Conservation (phyloP, 2,329 filamentous ascomycete genomes). For the Allantophomopsis cytisporea region DNA sequence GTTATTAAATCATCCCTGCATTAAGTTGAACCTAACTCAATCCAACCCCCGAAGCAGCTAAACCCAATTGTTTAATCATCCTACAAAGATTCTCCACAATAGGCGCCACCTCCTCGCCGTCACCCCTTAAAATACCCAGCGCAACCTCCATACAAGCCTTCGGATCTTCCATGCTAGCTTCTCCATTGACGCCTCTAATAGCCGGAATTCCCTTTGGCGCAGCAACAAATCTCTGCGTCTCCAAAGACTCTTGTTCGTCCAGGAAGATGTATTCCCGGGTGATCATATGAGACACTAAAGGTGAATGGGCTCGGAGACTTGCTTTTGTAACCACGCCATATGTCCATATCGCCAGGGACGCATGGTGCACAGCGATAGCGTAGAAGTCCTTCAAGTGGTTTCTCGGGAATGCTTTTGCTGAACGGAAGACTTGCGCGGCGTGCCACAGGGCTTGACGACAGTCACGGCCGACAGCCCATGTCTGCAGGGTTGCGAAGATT, state of each 20-base stretch:
- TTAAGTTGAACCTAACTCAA: no score
- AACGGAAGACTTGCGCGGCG: slow-evolving; percentile 51
- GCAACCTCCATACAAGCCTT: background rate
- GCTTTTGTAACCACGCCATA: slow-evolving; percentile 35
- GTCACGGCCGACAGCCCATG: slow-evolving; percentile 41
- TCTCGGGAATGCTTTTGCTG: slow-evolving; percentile 28
- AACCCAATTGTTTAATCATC: no score
- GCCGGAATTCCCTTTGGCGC: slow-evolving; percentile 3
- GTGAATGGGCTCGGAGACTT: background rate
- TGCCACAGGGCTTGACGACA: slow-evolving; percentile 51
- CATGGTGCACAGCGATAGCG: slow-evolving; percentile 57
- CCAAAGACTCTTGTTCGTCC: slow-evolving; percentile 3
- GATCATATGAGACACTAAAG: background rate
- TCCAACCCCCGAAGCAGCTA: no score
- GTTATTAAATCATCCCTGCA: no score
- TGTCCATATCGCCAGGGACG: slow-evolving; percentile 53
- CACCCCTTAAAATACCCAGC: background rate
- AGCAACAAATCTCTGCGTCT: slow-evolving; percentile 5
- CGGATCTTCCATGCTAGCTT: background rate
- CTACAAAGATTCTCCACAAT: no score
- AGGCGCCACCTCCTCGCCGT: no score
- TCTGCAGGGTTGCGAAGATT: slow-evolving; percentile 41
- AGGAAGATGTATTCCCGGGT: slow-evolving; percentile 3
- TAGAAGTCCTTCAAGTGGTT: slow-evolving; percentile 46
- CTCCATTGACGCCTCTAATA: background rate